Evolutionary conservation across 1,139 yeast species (phyloP).

Genomic region (Candida glucosophila): DNA sequence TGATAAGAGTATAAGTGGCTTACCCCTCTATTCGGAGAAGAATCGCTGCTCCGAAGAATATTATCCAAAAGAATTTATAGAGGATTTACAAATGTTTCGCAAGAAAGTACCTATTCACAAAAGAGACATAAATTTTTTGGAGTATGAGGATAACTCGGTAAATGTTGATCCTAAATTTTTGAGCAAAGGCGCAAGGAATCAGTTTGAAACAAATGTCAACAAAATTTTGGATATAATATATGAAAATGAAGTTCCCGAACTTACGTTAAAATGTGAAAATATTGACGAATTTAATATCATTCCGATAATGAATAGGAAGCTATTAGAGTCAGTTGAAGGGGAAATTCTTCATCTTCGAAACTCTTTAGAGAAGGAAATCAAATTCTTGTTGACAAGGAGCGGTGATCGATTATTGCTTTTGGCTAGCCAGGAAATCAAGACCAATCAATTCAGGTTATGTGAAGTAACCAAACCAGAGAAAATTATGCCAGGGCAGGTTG

Average conservation of each 20-base stretch:
- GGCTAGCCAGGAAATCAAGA: slow-evolving; percentile 17
- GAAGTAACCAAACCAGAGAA: slow-evolving; percentile 9
- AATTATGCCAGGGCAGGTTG: slow-evolving; percentile 9
- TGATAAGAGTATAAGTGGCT: slow-evolving; percentile 32
- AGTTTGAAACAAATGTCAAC: slow-evolving; percentile 3
- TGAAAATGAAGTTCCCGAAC: slow-evolving; percentile 19
- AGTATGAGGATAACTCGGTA: slow-evolving; percentile 15
- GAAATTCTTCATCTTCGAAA: slow-evolving; percentile 24
- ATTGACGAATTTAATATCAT: slow-evolving; percentile 23
- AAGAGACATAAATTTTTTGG: slow-evolving; percentile 31
- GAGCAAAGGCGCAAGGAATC: slow-evolving; percentile 5
- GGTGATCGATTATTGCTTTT: slow-evolving; percentile 14
- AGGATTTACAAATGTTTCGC: slow-evolving; percentile 27
- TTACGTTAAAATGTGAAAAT: slow-evolving; percentile 20
- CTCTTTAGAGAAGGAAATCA: slow-evolving; percentile 25
- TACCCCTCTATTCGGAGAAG: slow-evolving; percentile 26
- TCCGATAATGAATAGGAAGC: slow-evolving; percentile 1
- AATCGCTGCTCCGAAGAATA: slow-evolving; percentile 9
- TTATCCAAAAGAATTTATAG: slow-evolving; percentile 34
- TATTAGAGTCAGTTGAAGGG: slow-evolving; percentile 17
- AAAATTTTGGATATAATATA: slow-evolving; percentile 12
- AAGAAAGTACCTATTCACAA: slow-evolving; percentile 28
- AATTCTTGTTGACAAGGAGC: slow-evolving; percentile 14
- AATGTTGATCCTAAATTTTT: slow-evolving; percentile 13
- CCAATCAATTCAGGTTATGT: slow-evolving; percentile 23